A percentile compares a stretch with the other conserved stretches of the same genome.
Conservation (phyloP, 139 green algal genomes). For the Tetradesmus lagerheimii region DNA sequence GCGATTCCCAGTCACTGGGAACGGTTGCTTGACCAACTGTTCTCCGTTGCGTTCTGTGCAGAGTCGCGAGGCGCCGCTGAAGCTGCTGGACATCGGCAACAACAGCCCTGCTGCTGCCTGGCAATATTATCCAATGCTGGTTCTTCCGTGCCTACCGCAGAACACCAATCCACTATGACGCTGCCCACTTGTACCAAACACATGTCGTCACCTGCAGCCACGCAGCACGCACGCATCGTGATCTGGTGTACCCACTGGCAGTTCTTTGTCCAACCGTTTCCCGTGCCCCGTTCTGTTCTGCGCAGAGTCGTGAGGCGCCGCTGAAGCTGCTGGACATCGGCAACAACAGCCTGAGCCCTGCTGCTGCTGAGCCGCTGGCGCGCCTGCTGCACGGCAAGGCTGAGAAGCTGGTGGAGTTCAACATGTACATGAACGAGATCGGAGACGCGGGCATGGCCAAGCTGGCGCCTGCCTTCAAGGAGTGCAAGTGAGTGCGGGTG, state of each 20-base stretch:
- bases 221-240: too few species aligned
- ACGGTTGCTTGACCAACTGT: too few species aligned
- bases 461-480: slow-evolving; percentile 41
- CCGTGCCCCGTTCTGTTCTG: too few species aligned
- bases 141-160: too few species aligned
- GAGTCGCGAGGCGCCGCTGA: slow-evolving; percentile 61
- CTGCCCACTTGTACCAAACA: too few species aligned
- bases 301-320: slow-evolving; percentile 55
- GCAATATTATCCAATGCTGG: too few species aligned
- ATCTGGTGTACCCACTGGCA: not conserved
- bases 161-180: too few species aligned
- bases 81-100: slow-evolving; percentile 94
- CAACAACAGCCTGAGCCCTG: slow-evolving; percentile 91
- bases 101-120: too few species aligned
- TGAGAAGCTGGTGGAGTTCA: slow-evolving; percentile 82
- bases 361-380: slow-evolving; percentile 77
- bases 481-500: slow-evolving; percentile 45
- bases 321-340: slow-evolving; percentile 89
- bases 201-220: too few species aligned
- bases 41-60: too few species aligned
- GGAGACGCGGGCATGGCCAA: slow-evolving; percentile 78
- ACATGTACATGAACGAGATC: slow-evolving; percentile 99
- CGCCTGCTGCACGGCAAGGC: slow-evolving; percentile 75
- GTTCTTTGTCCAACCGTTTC: too few species aligned
- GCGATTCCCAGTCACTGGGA: too few species aligned